These are phyloP conservation scores for Stereocaulon alpinum DNA, from an alignment of 495 filamentous ascomycete species.

Conservation along the genomic window DNA sequence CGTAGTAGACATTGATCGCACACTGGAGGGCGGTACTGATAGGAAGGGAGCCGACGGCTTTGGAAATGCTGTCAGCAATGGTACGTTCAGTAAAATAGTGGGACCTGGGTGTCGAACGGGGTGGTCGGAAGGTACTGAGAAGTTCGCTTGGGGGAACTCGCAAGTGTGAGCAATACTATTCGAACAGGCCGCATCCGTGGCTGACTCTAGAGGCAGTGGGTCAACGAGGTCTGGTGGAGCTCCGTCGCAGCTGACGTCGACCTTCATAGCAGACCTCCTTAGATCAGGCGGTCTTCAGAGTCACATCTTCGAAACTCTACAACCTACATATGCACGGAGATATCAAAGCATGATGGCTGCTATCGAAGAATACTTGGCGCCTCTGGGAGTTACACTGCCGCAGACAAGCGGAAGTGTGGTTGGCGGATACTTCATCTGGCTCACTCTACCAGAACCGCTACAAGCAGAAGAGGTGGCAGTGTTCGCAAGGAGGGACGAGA, in stretches of 20 bases:
- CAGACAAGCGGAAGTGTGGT: constrained; percentile 26
- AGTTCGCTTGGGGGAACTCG: constrained; percentile 54
- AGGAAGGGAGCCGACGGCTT: constrained; percentile 38
- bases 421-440: constrained; percentile 79
- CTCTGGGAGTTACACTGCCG: constrained; percentile 46
- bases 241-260: constrained; percentile 59
- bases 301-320: constrained; percentile 40
- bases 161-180: constrained; percentile 43
- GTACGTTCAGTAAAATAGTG: constrained; percentile 75
- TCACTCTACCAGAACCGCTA: constrained; percentile 46
- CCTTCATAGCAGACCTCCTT: constrained; percentile 53
- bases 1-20: constrained; percentile 65
- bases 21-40: constrained; percentile 43
- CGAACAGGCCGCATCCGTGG: background rate
- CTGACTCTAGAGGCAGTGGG: constrained; percentile 36
- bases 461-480: constrained; percentile 45
- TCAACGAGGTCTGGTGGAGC: constrained; percentile 64
- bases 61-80: constrained; percentile 71
- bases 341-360: constrained; percentile 43
- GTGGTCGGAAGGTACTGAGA: constrained; percentile 66
- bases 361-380: constrained; percentile 45
- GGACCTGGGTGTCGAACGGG: constrained; percentile 70
- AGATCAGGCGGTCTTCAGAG: constrained; percentile 37
- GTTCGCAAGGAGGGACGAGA: constrained; percentile 43
- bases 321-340: constrained; percentile 45